Evolutionary conservation across 768 basidiomycete species (phyloP).

Genomic region (Lentinus tigrinus): DNA sequence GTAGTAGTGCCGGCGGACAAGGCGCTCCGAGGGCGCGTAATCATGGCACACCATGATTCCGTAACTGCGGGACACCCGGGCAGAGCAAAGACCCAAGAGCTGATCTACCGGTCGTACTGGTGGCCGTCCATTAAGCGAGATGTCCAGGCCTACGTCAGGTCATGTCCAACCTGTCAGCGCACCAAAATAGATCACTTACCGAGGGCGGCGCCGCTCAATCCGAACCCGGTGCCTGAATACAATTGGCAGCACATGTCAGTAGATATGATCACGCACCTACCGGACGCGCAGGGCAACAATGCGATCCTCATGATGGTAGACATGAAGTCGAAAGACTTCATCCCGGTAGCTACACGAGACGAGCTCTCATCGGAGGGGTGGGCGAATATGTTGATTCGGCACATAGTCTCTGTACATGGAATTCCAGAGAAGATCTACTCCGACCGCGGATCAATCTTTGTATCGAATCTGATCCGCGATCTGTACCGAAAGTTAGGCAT

Average conservation of each 20-base stretch:
- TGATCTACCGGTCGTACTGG: slow-evolving; percentile 24
- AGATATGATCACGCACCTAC: slow-evolving; percentile 23
- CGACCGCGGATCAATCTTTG: slow-evolving; percentile 29
- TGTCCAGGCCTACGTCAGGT: slow-evolving; percentile 24
- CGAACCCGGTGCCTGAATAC: slow-evolving; percentile 12
- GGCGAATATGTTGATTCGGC: slow-evolving; percentile 14
- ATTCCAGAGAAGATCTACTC: slow-evolving; percentile 5
- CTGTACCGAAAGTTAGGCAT: slow-evolving; percentile 34
- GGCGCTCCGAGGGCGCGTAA: no score
- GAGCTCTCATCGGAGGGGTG: slow-evolving; percentile 20
- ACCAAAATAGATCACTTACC: slow-evolving; percentile 23
- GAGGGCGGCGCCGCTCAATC: slow-evolving; percentile 12
- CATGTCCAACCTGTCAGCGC: slow-evolving; percentile 28
- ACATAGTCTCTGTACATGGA: slow-evolving; percentile 15
- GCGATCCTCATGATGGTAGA: slow-evolving; percentile 18
- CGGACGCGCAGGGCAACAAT: slow-evolving; percentile 16
- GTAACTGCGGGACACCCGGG: slow-evolving; percentile 34
- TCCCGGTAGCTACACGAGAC: slow-evolving; percentile 26
- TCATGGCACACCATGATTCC: no score
- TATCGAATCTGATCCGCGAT: slow-evolving; percentile 30
- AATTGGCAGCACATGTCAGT: slow-evolving; percentile 11
- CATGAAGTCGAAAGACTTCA: slow-evolving; percentile 25
- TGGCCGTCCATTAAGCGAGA: no score
- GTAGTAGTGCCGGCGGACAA: no score
- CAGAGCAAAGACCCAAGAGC: slow-evolving; percentile 22